Percentiles rank a stretch among this genome's conserved stretches.
Conservation (phyloP, 2,329 filamentous ascomycete genomes). For the Aureobasidium subglaciale region DNA sequence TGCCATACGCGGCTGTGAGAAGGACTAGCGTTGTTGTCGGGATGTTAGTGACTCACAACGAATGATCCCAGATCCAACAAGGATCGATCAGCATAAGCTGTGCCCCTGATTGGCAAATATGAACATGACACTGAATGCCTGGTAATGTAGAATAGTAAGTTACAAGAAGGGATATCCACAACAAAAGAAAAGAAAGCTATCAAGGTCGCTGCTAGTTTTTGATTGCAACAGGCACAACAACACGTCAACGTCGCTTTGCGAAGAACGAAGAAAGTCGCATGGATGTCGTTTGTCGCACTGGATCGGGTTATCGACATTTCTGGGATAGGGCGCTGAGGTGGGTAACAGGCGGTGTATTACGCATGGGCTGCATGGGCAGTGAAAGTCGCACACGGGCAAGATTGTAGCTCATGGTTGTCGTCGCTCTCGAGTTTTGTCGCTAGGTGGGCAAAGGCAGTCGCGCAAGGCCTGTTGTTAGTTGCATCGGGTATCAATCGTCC, state of each 20-base stretch:
- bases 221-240: neutral
- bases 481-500: slow-evolving; percentile 1
- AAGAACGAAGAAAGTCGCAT: neutral
- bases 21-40: too few relatives aligned
- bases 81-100: neutral
- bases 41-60: neutral
- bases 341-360: neutral
- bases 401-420: slow-evolving; percentile 6
- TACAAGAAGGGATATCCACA: slow-evolving; percentile 14
- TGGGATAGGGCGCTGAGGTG: neutral
- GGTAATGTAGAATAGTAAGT: slow-evolving; percentile 1
- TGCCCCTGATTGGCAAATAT: neutral
- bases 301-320: neutral
- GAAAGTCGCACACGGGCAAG: slow-evolving; percentile 3
- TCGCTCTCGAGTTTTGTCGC: neutral
- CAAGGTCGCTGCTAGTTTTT: neutral
- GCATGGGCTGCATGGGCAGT: slow-evolving; percentile 1
- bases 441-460: neutral
- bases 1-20: too few relatives aligned
- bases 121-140: slow-evolving; percentile 10
- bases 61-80: neutral
- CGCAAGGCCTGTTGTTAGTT: slow-evolving; percentile 5
- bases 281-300: neutral
- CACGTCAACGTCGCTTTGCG: neutral
- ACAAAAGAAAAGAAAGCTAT: slow-evolving; percentile 11